phyloP scores from a whole-genome alignment of 169 alveolate genomes.

The Plasmodium relictum region DNA sequence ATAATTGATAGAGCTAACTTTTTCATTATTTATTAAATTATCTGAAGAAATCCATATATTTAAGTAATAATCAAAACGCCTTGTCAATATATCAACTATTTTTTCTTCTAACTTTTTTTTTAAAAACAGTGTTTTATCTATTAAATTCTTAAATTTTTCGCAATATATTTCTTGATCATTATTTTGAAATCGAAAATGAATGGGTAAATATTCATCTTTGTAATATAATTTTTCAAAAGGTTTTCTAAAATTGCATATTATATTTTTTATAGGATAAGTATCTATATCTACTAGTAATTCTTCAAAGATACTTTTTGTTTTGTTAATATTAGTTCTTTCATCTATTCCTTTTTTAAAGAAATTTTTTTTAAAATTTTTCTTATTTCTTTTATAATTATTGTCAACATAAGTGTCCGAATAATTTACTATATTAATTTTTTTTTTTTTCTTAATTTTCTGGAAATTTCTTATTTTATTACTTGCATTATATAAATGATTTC shows the following conservation, averaged over 20 bases:
- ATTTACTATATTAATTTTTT: not conserved
- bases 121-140: constrained; percentile 17
- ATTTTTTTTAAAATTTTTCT: not conserved
- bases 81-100: constrained; percentile 32
- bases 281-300: not conserved
- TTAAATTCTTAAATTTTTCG: constrained; percentile 16
- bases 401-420: not conserved
- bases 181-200: not conserved
- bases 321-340: not conserved
- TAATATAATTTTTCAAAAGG: not conserved
- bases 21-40: constrained; percentile 22
- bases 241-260: not conserved
- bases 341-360: not conserved
- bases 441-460: not conserved
- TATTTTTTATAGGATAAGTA: not conserved
- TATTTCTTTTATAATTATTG: not conserved
- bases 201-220: not conserved
- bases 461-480: too few species aligned
- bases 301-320: not conserved
- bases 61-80: constrained; percentile 36
- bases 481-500: too few species aligned
- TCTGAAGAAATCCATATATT: constrained; percentile 47
- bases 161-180: not conserved
- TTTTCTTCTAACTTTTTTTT: constrained; percentile 25
- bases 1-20: constrained; percentile 22